A percentile compares a stretch with the other conserved stretches of the same genome.
phyloP scores from a whole-genome alignment of 306 rosid genomes.

The Ammopiptanthus mongolicus region DNA sequence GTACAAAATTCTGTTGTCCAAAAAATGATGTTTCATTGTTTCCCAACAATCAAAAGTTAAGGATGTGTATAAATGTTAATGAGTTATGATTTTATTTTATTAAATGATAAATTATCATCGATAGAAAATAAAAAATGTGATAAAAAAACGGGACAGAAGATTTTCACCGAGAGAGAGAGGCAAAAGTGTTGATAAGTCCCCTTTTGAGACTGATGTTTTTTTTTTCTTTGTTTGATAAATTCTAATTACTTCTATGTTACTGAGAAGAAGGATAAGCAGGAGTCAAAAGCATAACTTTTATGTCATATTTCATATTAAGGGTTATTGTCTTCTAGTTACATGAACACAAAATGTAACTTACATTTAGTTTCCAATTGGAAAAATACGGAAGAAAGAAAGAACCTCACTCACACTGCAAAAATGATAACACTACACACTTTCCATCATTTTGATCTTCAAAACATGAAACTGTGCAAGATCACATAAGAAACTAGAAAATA shows the following conservation, averaged over 20 bases:
- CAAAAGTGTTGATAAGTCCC: neutral
- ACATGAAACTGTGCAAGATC: slow-evolving; percentile 24
- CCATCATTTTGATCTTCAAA: slow-evolving; percentile 11
- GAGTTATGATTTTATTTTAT: no score
- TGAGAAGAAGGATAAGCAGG: neutral
- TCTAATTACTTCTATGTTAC: neutral
- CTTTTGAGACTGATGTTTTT: neutral
- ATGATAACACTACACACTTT: slow-evolving; percentile 13
- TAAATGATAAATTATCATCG: no score
- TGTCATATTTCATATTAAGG: neutral
- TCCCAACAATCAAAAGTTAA: no score
- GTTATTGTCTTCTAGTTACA: neutral
- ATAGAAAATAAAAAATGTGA: no score
- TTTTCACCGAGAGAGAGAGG: no score
- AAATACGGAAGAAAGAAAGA: neutral
- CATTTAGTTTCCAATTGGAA: neutral
- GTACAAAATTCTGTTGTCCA: no score
- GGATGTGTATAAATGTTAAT: no score
- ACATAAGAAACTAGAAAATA: slow-evolving; percentile 21
- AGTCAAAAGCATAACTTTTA: neutral
- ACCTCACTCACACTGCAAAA: slow-evolving; percentile 26
- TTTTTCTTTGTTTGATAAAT: neutral
- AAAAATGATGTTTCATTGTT: no score
- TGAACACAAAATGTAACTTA: slow-evolving; percentile 6
- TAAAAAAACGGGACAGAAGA: no score